These are phyloP conservation scores for Aegilops longissima DNA, from an alignment of 176 grass and related monocot species.

Conservation along the genomic window DNA sequence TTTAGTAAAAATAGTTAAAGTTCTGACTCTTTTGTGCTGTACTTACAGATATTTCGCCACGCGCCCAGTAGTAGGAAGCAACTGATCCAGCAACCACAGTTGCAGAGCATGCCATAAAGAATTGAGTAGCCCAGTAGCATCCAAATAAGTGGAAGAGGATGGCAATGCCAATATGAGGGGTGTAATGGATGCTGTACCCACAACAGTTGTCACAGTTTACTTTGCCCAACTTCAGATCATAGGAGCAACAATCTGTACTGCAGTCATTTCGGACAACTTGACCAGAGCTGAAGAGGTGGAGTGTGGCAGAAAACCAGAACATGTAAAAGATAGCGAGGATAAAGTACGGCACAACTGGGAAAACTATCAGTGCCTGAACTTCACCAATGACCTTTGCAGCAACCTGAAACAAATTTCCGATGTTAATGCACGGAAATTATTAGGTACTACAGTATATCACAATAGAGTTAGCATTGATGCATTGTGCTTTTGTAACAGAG, in stretches of 20 bases:
- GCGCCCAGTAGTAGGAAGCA: constrained; percentile 92
- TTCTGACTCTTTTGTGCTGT: constrained; percentile 22
- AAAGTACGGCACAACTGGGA: constrained; percentile 78
- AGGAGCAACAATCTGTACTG: constrained; percentile 80
- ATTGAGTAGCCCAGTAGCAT: constrained; percentile 94
- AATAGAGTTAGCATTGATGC: not conserved
- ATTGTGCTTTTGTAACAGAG: not conserved
- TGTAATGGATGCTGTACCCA: constrained; percentile 91
- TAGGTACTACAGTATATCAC: not conserved
- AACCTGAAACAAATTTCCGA: constrained; percentile 50
- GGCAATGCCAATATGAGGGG: constrained; percentile 85
- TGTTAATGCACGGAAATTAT: not conserved
- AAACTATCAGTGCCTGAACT: constrained; percentile 95
- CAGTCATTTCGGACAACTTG: constrained; percentile 92
- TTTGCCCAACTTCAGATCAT: constrained; percentile 83
- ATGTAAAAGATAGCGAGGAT: constrained; percentile 88
- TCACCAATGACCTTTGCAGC: constrained; percentile 98
- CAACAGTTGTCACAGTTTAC: constrained; percentile 95
- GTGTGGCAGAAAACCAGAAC: constrained; percentile 95
- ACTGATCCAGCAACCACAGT: constrained; percentile 93
- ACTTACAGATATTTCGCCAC: constrained; percentile 90
- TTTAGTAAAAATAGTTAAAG: not conserved
- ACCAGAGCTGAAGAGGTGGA: constrained; percentile 95
- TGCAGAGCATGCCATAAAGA: constrained; percentile 84
- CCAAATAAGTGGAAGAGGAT: constrained; percentile 96